A percentile compares a stretch with the other conserved stretches of the same genome.
These are phyloP conservation scores for Parafenestella ontariensis DNA, from an alignment of 2,329 filamentous ascomycete genomes.

Conservation along the genomic window DNA sequence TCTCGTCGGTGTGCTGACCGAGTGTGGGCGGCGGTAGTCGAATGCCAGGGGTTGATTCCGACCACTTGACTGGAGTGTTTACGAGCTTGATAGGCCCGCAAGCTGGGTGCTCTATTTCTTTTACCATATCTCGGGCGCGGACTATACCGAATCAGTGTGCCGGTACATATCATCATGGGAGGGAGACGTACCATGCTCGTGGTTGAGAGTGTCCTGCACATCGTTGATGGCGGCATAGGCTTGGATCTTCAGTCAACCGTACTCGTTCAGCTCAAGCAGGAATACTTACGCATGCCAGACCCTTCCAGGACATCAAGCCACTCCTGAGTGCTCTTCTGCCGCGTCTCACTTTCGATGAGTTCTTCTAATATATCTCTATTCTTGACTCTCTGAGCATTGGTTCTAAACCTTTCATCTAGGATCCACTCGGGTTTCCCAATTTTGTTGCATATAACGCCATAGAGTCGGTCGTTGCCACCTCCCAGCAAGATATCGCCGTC, in stretches of 20 bases:
- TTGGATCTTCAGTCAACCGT: constrained; percentile 14
- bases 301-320: constrained; percentile 89
- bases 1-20: constrained; percentile 56
- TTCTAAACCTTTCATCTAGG: constrained; percentile 62
- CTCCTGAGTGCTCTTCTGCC: constrained; percentile 79
- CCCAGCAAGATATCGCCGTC: constrained; percentile 70
- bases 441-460: constrained; percentile 65
- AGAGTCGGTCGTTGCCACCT: constrained; percentile 69
- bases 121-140: constrained; percentile 83
- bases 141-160: constrained; percentile 51
- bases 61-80: constrained; percentile 95
- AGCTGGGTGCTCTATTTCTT: constrained; percentile 79
- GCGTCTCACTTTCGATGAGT: constrained; percentile 78
- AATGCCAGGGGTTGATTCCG: constrained; percentile 77
- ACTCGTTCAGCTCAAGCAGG: background rate
- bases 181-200: constrained; percentile 73
- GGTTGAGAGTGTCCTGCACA: constrained; percentile 80
- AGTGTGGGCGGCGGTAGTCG: constrained; percentile 81
- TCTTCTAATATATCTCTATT: constrained; percentile 79
- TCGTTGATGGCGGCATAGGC: constrained; percentile 94
- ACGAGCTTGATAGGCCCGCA: constrained; percentile 90
- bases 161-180: background rate
- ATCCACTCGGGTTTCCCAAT: constrained; percentile 67
- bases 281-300: constrained; percentile 74
- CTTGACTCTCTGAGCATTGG: constrained; percentile 66